These are phyloP conservation scores for Leccinum ochraceum DNA, from an alignment of 768 basidiomycete genomes.

Conservation along the genomic window DNA sequence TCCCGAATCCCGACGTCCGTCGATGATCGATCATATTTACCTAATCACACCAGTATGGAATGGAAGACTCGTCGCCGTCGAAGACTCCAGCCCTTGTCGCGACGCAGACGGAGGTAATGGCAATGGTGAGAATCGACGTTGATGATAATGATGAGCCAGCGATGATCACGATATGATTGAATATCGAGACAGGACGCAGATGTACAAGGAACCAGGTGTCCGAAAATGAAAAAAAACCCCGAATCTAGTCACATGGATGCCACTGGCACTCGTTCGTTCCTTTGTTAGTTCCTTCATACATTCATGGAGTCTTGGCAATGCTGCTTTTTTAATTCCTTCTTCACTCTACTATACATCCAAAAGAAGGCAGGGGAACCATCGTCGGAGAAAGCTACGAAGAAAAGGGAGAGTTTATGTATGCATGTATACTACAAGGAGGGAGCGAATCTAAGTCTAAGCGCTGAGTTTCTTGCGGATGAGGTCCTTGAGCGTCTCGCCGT, in stretches of 20 bases:
- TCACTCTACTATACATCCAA: constrained; percentile 1
- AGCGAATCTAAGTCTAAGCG: constrained; percentile 11
- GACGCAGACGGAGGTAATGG: neutral
- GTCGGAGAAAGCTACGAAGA: neutral
- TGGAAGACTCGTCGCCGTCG: neutral
- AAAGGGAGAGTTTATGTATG: neutral
- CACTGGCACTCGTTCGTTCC: neutral
- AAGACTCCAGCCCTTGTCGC: neutral
- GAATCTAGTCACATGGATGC: too few species aligned
- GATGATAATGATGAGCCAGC: neutral
- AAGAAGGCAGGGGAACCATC: neutral
- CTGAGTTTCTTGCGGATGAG: constrained; percentile 69
- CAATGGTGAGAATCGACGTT: neutral
- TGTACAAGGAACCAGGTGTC: too few species aligned
- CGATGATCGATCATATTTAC: neutral
- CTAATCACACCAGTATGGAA: neutral
- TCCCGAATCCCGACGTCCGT: neutral
- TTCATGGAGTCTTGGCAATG: neutral
- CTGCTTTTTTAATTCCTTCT: neutral
- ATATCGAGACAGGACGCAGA: neutral
- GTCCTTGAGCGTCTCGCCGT: constrained; percentile 85
- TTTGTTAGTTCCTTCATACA: neutral
- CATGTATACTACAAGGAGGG: neutral
- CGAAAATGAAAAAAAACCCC: too few species aligned
- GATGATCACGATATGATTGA: neutral